Evolutionary conservation across 192 early-diverging fungal species (phyloP), one percentile per base, ranked within the genome.

Genomic region (Backusella circina): DNA sequence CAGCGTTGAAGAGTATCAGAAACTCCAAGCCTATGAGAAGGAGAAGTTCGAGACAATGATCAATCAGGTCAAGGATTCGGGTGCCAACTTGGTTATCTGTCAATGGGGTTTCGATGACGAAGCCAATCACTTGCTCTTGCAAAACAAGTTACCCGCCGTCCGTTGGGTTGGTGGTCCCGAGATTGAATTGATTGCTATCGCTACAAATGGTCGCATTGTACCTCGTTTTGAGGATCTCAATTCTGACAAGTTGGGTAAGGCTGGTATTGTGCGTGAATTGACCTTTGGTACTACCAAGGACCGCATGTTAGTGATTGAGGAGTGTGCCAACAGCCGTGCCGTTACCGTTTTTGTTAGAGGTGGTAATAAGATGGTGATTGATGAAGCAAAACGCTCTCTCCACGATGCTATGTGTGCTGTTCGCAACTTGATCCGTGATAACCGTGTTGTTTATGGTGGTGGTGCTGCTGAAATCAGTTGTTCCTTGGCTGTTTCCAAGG

Each of bases 31-130:
- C 67, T 99, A 98, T 81, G 98, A 99, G 85, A 91, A 88, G 74
- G 92, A 96, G 72, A 98, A 97, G 84, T 99, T 99, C 80, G 92
- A 96, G 80, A 89, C 90, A 44, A 99, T 99, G 98, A 95, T 99
- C 69, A 89, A 91, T 73, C 92, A 93, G 79, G 97, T 99, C 77
- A 99, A 99, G 90, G 94, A 98, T 69, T 91, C 93, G 75, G 98
- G 98, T 30, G 97, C 98, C 67, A 99, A 98, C 86, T 79, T 99
- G 61, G 98, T 98, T 51, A 95, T 97, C 64, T 99, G 98, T 88
- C 98, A 99, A 84, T 99, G 98, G 98, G 98, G 98, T 69, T 99
- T 99, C 78, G 98, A 99, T 85, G 98, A 99, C 79, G 98, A 99
- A 84, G 98, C 98, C 54, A 99, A 99, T 88, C 97, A 99, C 81